A percentile compares a stretch with the other conserved stretches of the same genome.
Conservation (phyloP, 2,329 filamentous ascomycete species). For the Fusarium sp. region DNA sequence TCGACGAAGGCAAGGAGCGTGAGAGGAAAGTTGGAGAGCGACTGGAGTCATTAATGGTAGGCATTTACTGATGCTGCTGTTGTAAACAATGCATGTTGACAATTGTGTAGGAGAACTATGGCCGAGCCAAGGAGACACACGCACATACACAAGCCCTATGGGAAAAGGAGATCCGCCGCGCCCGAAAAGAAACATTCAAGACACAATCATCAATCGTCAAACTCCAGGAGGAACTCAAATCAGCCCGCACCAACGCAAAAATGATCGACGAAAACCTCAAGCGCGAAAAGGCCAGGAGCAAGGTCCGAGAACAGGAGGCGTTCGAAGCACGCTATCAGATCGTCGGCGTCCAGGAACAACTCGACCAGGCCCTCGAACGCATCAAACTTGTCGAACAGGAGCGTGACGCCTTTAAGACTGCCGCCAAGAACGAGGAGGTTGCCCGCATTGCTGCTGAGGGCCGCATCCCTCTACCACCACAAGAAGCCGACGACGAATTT, state of each 20-base stretch:
- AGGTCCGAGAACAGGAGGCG: slow-evolving; percentile 74
- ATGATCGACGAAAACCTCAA: slow-evolving; percentile 70
- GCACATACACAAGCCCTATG: slow-evolving; percentile 74
- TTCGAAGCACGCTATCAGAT: slow-evolving; percentile 75
- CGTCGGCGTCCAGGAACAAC: slow-evolving; percentile 73
- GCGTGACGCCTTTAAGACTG: slow-evolving; percentile 78
- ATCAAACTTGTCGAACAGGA: slow-evolving; percentile 78
- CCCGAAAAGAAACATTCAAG: slow-evolving; percentile 80
- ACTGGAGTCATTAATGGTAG: slow-evolving; percentile 76
- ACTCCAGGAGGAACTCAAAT: slow-evolving; percentile 79
- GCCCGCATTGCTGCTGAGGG: slow-evolving; percentile 79
- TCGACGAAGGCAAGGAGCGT: slow-evolving; percentile 74
- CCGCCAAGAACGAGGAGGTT: slow-evolving; percentile 79
- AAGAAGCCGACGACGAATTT: slow-evolving; percentile 70
- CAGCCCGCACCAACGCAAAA: slow-evolving; percentile 65
- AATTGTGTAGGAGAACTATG: slow-evolving; percentile 72
- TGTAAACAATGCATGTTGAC: slow-evolving; percentile 24
- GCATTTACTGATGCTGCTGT: slow-evolving; percentile 42
- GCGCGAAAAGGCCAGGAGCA: slow-evolving; percentile 71
- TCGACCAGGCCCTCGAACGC: slow-evolving; percentile 71
- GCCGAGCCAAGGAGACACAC: slow-evolving; percentile 76
- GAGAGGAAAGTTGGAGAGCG: slow-evolving; percentile 75
- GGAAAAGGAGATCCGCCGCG: slow-evolving; percentile 79
- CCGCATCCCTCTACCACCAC: slow-evolving; percentile 72
- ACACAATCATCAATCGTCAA: slow-evolving; percentile 77